phyloP scores from a whole-genome alignment of 306 rosid species.

The Gastrolobium bilobum region DNA sequence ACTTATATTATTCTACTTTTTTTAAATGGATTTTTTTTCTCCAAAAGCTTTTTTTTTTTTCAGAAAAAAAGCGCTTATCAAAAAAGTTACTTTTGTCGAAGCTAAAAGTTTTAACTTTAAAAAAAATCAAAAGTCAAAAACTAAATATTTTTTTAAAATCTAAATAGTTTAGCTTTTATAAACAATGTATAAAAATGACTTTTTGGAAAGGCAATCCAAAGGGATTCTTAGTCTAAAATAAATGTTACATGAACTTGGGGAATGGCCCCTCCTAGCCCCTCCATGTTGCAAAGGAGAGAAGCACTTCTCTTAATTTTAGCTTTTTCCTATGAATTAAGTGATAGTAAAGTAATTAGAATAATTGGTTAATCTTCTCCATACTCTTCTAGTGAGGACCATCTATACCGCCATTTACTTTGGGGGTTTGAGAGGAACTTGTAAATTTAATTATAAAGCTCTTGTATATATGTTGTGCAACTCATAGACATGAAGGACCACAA shows the following conservation, averaged over 20 bases:
- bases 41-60: no score
- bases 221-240: background rate
- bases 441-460: background rate
- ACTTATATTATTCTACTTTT: no score
- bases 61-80: no score
- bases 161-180: no score
- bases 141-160: no score
- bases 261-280: no score
- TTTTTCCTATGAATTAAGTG: background rate
- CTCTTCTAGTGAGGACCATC: slow-evolving; percentile 39
- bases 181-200: no score
- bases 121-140: no score
- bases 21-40: no score
- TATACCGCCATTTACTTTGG: slow-evolving; percentile 29
- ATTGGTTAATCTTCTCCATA: slow-evolving; percentile 1
- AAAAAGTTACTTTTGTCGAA: no score
- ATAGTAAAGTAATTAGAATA: slow-evolving; percentile 9
- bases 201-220: no score
- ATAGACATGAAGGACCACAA: slow-evolving; percentile 48
- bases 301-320: background rate
- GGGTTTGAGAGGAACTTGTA: slow-evolving; percentile 27
- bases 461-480: slow-evolving; percentile 27
- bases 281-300: background rate
- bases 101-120: no score
- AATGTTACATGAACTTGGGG: background rate